Evolutionary conservation across 257 asterid genomes (phyloP).

Genomic region (Nicotiana sylvestris): DNA sequence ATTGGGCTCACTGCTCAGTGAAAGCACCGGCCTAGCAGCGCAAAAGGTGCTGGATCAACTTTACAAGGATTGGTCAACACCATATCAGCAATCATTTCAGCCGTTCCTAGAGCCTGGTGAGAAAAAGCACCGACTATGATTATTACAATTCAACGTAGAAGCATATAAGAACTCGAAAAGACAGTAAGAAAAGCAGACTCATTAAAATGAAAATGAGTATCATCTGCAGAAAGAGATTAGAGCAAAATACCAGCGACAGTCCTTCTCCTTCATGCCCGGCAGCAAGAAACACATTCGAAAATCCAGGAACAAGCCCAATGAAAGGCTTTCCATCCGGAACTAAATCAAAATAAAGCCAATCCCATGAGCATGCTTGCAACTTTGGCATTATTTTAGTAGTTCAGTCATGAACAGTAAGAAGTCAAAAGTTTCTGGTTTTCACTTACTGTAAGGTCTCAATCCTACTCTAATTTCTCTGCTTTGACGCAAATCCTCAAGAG

Average conservation of each 20-base stretch:
- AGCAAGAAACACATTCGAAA: conserved; percentile 59
- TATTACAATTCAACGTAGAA: background rate
- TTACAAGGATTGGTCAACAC: conserved; percentile 61
- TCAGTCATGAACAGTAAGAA: background rate
- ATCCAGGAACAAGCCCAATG: conserved; percentile 74
- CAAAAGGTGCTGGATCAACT: conserved; percentile 64
- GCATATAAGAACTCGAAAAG: background rate
- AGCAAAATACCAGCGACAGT: conserved; percentile 59
- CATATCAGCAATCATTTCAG: conserved; percentile 86
- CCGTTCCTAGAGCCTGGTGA: conserved; percentile 82
- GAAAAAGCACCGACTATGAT: background rate
- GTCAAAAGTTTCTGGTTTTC: conserved; percentile 5
- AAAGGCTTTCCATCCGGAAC: conserved; percentile 91
- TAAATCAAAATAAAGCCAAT: conserved; percentile 22
- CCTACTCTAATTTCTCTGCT: conserved; percentile 86
- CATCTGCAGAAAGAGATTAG: background rate
- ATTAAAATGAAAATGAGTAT: background rate
- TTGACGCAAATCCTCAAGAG: conserved; percentile 50
- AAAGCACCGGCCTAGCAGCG: conserved; percentile 30
- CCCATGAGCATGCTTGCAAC: background rate
- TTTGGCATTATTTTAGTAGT: background rate
- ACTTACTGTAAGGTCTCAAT: conserved; percentile 93
- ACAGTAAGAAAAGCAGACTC: background rate
- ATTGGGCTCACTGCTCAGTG: background rate
- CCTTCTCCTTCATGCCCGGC: conserved; percentile 99